phyloP scores from a whole-genome alignment of 2,329 filamentous ascomycete genomes.

The Aspergillus sp. region DNA sequence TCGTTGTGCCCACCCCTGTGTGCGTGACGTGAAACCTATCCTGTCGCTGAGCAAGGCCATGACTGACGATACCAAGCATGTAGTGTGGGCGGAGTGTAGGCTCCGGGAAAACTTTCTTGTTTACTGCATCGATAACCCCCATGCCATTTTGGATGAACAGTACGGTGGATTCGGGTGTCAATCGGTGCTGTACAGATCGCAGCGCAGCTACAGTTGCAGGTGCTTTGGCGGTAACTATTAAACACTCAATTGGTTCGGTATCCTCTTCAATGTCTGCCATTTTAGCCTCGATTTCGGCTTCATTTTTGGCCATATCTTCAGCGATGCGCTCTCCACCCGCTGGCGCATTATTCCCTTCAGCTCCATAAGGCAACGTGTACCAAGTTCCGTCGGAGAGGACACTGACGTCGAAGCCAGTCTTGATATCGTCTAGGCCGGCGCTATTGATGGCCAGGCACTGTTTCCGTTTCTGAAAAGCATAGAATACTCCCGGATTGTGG shows the following conservation, averaged over 20 bases:
- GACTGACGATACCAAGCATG: conserved; percentile 66
- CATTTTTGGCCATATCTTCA: conserved; percentile 10
- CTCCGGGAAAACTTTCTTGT: conserved; percentile 68
- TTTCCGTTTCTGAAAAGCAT: conserved; percentile 22
- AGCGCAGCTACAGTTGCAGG: conserved; percentile 66
- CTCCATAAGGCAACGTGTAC: conserved; percentile 30
- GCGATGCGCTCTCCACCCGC: conserved; percentile 5
- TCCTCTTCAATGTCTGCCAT: conserved; percentile 24
- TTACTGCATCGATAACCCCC: conserved; percentile 78
- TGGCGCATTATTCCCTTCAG: conserved; percentile 14
- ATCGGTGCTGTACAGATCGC: conserved; percentile 62
- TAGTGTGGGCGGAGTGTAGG: conserved; percentile 68
- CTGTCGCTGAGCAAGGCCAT: conserved; percentile 51
- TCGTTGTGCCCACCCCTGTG: conserved; percentile 59
- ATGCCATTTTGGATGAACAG: conserved; percentile 79
- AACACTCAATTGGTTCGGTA: conserved; percentile 62
- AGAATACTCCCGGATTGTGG: conserved; percentile 45
- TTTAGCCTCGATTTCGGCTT: neutral
- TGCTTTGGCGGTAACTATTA: conserved; percentile 79
- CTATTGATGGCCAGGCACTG: conserved; percentile 35
- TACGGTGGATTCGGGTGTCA: conserved; percentile 69
- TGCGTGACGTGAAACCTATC: conserved; percentile 56
- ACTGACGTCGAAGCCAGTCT: conserved; percentile 46
- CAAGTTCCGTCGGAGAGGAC: conserved; percentile 35
- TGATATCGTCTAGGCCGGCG: conserved; percentile 43